Percentiles rank a stretch among this genome's conserved stretches.
phyloP scores from a whole-genome alignment of 2,329 filamentous ascomycete species.

The Didymosphaeria variabile region DNA sequence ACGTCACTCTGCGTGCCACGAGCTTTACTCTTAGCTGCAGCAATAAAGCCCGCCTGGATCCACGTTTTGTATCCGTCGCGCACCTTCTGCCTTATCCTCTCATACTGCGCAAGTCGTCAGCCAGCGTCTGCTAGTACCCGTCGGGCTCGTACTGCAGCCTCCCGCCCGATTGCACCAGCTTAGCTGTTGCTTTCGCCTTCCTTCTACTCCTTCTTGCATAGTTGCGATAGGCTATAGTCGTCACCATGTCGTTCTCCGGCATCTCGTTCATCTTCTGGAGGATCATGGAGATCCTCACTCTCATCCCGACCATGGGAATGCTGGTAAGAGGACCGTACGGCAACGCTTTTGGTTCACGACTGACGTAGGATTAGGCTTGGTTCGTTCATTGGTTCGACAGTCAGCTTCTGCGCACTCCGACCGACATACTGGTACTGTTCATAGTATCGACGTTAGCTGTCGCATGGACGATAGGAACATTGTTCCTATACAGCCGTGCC shows the following conservation, averaged over 20 bases:
- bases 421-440: conserved; percentile 70
- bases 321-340: conserved; percentile 18
- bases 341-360: background rate
- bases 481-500: conserved; percentile 67
- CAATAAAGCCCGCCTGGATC: conserved; percentile 28
- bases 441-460: conserved; percentile 69
- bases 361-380: conserved; percentile 51
- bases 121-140: conserved; percentile 6
- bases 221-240: conserved; percentile 10
- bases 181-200: background rate
- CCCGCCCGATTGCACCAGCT: background rate
- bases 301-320: conserved; percentile 72
- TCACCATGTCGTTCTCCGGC: conserved; percentile 59
- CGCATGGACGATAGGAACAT: conserved; percentile 69
- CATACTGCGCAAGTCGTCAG: background rate
- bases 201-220: background rate
- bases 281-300: conserved; percentile 67
- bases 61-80: conserved; percentile 14
- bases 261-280: conserved; percentile 71
- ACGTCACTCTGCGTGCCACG: conserved; percentile 32
- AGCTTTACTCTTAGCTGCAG: conserved; percentile 20
- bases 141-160: background rate
- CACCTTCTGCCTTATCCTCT: background rate
- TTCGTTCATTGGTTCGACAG: conserved; percentile 69
- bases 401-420: conserved; percentile 66